phyloP scores from a whole-genome alignment of 805 yeast genomes.

The Metschnikowia colocasiae region DNA sequence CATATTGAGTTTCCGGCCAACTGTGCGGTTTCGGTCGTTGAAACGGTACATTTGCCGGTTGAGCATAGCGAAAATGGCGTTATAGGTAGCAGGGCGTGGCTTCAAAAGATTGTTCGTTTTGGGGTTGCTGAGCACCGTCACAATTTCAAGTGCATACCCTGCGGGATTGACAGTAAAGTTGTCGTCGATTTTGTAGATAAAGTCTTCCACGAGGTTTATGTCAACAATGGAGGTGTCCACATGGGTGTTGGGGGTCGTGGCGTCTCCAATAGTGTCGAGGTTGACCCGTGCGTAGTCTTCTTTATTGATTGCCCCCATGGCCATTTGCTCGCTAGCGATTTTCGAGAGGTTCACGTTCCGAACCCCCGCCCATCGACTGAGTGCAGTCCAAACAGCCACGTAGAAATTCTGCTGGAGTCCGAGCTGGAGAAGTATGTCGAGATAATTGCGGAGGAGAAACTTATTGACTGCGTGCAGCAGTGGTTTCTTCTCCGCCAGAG shows the following conservation, averaged over 20 bases:
- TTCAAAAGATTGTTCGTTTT: constrained; percentile 13
- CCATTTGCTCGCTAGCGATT: constrained; percentile 1
- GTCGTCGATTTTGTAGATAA: constrained; percentile 32
- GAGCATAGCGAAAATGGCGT: constrained; percentile 28
- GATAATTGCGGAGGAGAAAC: constrained; percentile 27
- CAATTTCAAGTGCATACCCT: constrained; percentile 26
- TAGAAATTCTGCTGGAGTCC: constrained; percentile 31
- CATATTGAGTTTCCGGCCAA: constrained; percentile 13
- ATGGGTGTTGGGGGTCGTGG: background rate
- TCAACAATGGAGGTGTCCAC: constrained; percentile 21
- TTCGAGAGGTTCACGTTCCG: constrained; percentile 6
- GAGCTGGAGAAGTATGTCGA: constrained; percentile 30
- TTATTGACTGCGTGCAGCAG: constrained; percentile 25
- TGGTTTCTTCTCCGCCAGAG: constrained; percentile 7
- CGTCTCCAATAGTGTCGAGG: constrained; percentile 1
- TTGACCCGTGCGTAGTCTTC: constrained; percentile 4
- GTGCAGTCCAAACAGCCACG: constrained; percentile 30
- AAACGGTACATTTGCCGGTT: constrained; percentile 27
- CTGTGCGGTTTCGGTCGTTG: constrained; percentile 28
- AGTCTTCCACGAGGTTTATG: constrained; percentile 29
- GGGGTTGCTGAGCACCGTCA: constrained; percentile 23
- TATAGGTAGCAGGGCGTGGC: constrained; percentile 28
- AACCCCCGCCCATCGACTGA: constrained; percentile 34
- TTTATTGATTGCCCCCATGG: constrained; percentile 3
- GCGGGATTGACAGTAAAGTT: constrained; percentile 21